Evolutionary conservation across 768 basidiomycete genomes (phyloP).

Genomic region (Phlebiopsis flavidoalba): DNA sequence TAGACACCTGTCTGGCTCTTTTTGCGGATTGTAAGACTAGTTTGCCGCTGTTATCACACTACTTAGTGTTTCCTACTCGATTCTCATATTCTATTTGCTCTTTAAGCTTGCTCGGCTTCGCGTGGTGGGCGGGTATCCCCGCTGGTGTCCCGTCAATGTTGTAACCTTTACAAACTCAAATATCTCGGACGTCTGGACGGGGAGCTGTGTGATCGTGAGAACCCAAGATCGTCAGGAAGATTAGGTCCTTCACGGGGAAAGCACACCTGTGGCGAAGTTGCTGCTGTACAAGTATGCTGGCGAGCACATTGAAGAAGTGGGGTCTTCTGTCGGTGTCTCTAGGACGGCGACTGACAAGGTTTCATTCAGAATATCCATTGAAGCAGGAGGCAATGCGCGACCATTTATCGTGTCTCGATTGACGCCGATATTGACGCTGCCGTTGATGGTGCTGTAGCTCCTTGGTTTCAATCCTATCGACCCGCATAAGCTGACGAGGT

Average conservation of each 20-base stretch:
- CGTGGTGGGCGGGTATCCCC: constrained; percentile 93
- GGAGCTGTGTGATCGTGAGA: constrained; percentile 97
- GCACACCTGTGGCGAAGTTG: constrained; percentile 73
- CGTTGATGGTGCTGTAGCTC: constrained; percentile 56
- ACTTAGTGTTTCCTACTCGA: not conserved
- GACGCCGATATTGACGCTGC: constrained; percentile 93
- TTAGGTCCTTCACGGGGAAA: constrained; percentile 93
- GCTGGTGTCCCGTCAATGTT: constrained; percentile 93
- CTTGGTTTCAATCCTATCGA: not conserved
- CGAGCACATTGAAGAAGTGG: constrained; percentile 80
- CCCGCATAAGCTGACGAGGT: not conserved
- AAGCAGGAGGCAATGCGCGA: constrained; percentile 93
- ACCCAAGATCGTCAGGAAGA: constrained; percentile 77
- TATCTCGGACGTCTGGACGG: constrained; percentile 79
- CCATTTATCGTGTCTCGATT: constrained; percentile 96
- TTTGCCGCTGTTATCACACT: not conserved
- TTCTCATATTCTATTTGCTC: not conserved
- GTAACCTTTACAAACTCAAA: constrained; percentile 87
- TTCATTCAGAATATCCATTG: constrained; percentile 53
- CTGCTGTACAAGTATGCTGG: constrained; percentile 68
- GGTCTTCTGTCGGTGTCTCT: constrained; percentile 12
- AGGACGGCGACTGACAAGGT: not conserved
- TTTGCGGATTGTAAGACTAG: constrained; percentile 69
- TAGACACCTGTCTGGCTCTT: constrained; percentile 90
- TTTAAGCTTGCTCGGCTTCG: constrained; percentile 71